Conservation (phyloP, 805 yeast genomes). For the Candida qinlingensis region DNA sequence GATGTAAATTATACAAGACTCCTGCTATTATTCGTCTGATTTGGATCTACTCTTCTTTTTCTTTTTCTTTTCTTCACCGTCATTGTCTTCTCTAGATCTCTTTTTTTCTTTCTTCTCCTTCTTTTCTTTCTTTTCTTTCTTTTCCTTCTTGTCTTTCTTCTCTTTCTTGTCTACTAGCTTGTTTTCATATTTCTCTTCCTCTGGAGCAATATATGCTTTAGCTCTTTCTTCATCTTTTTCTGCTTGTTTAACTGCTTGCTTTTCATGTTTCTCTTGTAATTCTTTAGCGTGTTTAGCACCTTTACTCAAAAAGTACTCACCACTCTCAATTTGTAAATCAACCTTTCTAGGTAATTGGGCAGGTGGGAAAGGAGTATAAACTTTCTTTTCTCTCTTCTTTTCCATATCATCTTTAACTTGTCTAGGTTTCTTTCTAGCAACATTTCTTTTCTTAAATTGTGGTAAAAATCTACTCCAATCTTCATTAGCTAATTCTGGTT, state of each 20-base stretch:
- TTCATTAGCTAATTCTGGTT: constrained; percentile 91
- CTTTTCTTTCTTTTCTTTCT: constrained; percentile 25
- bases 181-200: constrained; percentile 55
- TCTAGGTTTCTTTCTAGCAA: constrained; percentile 86
- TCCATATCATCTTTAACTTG: constrained; percentile 47
- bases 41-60: constrained; percentile 12
- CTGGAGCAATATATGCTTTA: constrained; percentile 82
- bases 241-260: constrained; percentile 66
- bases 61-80: constrained; percentile 28
- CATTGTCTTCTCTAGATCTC: constrained; percentile 22
- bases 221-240: constrained; percentile 64
- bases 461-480: constrained; percentile 97
- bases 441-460: constrained; percentile 92
- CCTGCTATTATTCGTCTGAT: not conserved
- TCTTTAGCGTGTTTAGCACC: constrained; percentile 70
- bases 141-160: constrained; percentile 24
- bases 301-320: constrained; percentile 93
- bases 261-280: constrained; percentile 69
- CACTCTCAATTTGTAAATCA: constrained; percentile 95
- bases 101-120: constrained; percentile 24
- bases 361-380: constrained; percentile 99
- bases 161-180: constrained; percentile 31
- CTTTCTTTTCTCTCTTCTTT: constrained; percentile 49
- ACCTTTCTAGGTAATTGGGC: constrained; percentile 94
- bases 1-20: not conserved